Base-by-base conservation (phyloP, 1,284 basidiomycete genomes). In the Boletus smithii region DNA sequence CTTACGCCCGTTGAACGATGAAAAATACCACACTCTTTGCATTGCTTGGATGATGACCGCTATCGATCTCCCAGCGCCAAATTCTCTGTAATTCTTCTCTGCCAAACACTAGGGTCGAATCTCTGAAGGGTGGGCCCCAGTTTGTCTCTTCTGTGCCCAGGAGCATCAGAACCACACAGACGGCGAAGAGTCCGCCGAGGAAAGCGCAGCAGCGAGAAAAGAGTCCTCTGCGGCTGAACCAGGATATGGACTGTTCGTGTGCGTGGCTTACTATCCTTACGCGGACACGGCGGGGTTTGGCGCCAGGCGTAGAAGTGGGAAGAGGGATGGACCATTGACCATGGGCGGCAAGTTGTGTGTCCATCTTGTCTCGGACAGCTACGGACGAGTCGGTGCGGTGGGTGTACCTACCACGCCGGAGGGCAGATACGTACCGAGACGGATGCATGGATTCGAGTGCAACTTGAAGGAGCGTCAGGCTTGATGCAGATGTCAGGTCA, bases 51-150 rank as follows among this genome's bases (percentile, higher is more conserved):
- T 91, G 88, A 68, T 95, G 91, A 1, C 92, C 92, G 57, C 87
- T 87, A 40, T 80, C 73, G 42, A 95, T 77, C 69, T 95, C 93
- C 91, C 91, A 95, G 56, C 83, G 74, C 92, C 92, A 95, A 67
- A 97, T 88, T 61, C 81, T 76, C 57, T 85, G 83, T 33, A 93
- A 61, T 59, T 95, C 89, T 44, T 85, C 81, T 31, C 79, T 72
- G 37, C 74, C 73, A 50, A 86, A 85, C 31, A 94, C 82, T 27
- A 89, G 74, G 8, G 91, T 91, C 30, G 83, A 73, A 52, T 87
- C 81, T 34, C 72, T 71, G 38, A 85, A 79, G 9, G 81, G 77
- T 29, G 77, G 71, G 16, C 81, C 75, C 85, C 87, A 88, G 36
- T 74, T 73, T 55, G 79, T 76, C 36, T 73, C 71, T 48, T 73